Percentiles rank a stretch among this genome's conserved stretches.
phyloP scores from a whole-genome alignment of 1,139 yeast genomes.

The Pichia sp. region DNA sequence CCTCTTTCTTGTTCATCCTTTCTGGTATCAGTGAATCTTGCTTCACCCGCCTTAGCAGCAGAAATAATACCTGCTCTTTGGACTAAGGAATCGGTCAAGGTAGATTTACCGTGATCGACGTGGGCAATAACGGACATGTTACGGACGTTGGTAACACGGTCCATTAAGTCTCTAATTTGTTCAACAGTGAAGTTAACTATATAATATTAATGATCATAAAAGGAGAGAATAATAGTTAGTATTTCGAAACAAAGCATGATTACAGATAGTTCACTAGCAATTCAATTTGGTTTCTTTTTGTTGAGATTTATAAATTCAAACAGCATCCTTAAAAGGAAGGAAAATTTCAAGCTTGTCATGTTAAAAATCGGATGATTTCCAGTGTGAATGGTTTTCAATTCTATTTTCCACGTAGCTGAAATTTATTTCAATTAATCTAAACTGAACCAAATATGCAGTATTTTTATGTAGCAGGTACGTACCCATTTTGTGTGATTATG shows the following conservation, averaged over 20 bases:
- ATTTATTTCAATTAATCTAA: no score
- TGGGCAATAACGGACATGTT: slow-evolving; percentile 99
- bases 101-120: slow-evolving; percentile 99
- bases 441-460: no score
- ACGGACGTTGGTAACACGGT: slow-evolving; percentile 99
- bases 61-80: slow-evolving; percentile 99
- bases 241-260: neutral
- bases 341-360: no score
- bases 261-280: no score
- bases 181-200: slow-evolving; percentile 70
- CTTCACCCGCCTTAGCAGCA: slow-evolving; percentile 99
- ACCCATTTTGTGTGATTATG: slow-evolving; percentile 11
- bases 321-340: no score
- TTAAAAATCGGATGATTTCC: no score
- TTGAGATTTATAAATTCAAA: no score
- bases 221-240: neutral
- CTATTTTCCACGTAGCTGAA: no score
- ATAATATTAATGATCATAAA: neutral
- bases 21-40: slow-evolving; percentile 99
- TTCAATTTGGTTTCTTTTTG: no score
- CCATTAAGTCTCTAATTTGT: slow-evolving; percentile 99
- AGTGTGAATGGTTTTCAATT: no score
- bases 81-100: slow-evolving; percentile 97
- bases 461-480: slow-evolving; percentile 1
- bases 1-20: slow-evolving; percentile 99